Evolutionary conservation across 2,329 filamentous ascomycete genomes (phyloP).

Genomic region (Endothia cerciana): DNA sequence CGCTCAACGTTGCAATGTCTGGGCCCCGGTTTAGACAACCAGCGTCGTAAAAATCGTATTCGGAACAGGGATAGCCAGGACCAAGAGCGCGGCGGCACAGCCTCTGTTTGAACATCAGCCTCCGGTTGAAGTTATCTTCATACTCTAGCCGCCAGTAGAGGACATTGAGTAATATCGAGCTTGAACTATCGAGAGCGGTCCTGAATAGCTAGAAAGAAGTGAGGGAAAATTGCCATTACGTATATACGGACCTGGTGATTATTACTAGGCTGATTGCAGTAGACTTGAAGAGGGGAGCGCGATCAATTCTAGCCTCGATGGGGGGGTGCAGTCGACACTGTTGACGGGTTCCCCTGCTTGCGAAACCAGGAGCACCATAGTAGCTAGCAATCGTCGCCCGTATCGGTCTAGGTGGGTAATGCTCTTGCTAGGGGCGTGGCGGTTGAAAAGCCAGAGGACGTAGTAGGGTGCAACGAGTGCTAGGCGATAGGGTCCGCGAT

Average conservation of each 20-base stretch:
- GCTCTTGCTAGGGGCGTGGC: background rate
- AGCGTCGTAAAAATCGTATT: background rate
- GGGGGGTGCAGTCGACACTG: background rate
- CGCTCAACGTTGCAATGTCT: conserved; percentile 3
- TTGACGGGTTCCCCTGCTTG: background rate
- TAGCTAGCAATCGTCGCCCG: background rate
- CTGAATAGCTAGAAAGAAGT: background rate
- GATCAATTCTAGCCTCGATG: conserved; percentile 1
- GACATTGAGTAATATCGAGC: background rate
- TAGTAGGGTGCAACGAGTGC: background rate
- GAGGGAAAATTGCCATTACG: background rate
- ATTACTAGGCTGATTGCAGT: background rate
- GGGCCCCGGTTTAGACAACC: conserved; percentile 3
- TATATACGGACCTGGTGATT: conserved; percentile 1
- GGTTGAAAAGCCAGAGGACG: conserved; percentile 2
- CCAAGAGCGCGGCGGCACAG: background rate
- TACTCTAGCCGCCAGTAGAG: background rate
- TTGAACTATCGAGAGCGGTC: background rate
- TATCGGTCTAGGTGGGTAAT: conserved; percentile 8
- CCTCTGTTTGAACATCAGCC: conserved; percentile 5
- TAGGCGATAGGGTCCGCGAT: background rate
- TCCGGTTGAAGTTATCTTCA: conserved; percentile 4
- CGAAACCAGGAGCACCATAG: background rate
- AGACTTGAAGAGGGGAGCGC: background rate
- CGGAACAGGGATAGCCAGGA: conserved; percentile 2